phyloP scores from a whole-genome alignment of 805 yeast species.

The Isabelozyma gotoi region DNA sequence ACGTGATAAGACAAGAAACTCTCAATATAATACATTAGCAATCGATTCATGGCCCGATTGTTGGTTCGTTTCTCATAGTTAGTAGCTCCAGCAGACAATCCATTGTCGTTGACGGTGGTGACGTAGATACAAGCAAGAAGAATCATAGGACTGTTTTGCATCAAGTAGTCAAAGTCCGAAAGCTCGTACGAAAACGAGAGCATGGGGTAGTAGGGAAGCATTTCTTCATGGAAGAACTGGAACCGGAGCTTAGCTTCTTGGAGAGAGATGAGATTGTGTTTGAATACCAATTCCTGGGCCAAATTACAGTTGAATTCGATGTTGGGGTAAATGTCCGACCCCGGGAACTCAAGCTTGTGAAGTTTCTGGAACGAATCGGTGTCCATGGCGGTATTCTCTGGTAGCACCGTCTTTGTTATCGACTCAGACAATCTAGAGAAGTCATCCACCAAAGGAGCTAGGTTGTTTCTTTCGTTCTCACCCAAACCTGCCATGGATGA shows the following conservation, averaged over 20 bases:
- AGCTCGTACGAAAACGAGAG: conserved; percentile 37
- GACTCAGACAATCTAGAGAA: neutral
- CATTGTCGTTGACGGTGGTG: conserved; percentile 45
- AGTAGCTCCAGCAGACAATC: conserved; percentile 4
- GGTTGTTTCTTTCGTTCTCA: neutral
- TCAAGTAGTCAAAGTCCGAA: conserved; percentile 38
- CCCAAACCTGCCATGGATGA: neutral
- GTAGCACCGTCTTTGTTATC: neutral
- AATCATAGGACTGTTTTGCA: conserved; percentile 43
- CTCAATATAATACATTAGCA: conserved; percentile 45
- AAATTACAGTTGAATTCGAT: conserved; percentile 8
- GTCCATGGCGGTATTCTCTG: neutral
- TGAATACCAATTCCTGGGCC: conserved; percentile 34
- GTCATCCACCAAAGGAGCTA: neutral
- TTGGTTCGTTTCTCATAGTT: conserved; percentile 1
- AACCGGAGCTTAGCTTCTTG: conserved; percentile 35
- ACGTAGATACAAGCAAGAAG: conserved; percentile 45
- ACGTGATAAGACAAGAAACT: conserved; percentile 44
- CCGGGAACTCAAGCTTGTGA: neutral
- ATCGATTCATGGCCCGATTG: conserved; percentile 38
- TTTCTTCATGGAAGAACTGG: conserved; percentile 32
- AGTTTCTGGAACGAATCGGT: neutral
- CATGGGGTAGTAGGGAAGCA: conserved; percentile 50
- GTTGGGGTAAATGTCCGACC: neutral
- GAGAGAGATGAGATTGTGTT: conserved; percentile 27